Base-by-base conservation (phyloP, 2,329 filamentous ascomycete genomes). In the Ambrosiella beaveri region DNA sequence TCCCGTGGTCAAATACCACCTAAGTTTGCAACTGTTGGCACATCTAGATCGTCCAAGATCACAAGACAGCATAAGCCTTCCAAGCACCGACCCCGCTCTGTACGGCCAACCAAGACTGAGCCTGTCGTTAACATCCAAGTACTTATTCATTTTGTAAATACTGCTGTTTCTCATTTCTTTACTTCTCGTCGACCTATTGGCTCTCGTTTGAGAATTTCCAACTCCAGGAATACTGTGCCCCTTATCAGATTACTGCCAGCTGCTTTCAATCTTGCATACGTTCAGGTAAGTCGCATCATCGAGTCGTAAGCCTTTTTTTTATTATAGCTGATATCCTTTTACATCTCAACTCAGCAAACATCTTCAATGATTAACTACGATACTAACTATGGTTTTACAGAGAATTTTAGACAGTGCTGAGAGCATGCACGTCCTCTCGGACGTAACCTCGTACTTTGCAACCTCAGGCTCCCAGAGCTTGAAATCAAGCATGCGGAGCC, bases 201-300 rank as follows among this genome's bases (percentile, higher is more conserved):
- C 17, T 54, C 17, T 35, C 15, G 11, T 17, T 35, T 54, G 38
- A 59, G 47, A 65, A 64, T 57, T 66, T 66, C 39, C 7, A 57
- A 56, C 27, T 9, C 15, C n/a, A 58, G 41, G n/a, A 49, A 51
- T n/a, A 39, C 13, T 36, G 35, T 58, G 12, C 53, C 59, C n/a
- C 19, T 61, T 19, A 36, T 56, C n/a, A 58, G 57, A 13, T 51
- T 61, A 17, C 19, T 61, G 19, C 59, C 59, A 19, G 59, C 50
- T 12, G 59, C 57, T 12, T 61, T 61, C 49, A 61, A 61, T 36
- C 9, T 47, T 11, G 35, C 47, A 11, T 61, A 61, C 47, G 38
- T 58, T 37, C 50, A 56, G 40, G 59, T 54, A 27, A 37, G 59
- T 57, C 15, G 9, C 7, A 9, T 13, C 3, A 13, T 36, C 11